Percentiles rank a stretch among this genome's conserved stretches.
phyloP scores from a whole-genome alignment of 257 asterid genomes.

The Datura wrightii region DNA sequence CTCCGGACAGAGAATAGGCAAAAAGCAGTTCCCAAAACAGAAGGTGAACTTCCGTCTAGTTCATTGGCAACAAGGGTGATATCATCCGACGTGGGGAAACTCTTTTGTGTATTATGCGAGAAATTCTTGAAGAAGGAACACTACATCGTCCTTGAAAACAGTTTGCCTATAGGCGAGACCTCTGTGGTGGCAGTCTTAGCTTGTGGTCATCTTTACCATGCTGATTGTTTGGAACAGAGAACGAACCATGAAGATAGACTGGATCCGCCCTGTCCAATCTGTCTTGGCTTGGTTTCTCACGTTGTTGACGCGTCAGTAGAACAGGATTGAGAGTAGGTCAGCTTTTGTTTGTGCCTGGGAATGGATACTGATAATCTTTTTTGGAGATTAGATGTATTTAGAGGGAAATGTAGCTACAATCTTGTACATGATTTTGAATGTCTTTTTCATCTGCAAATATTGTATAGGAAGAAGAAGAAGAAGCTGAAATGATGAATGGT shows the following conservation, averaged over 20 bases:
- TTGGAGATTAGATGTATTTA: background rate
- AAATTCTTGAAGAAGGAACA: constrained; percentile 68
- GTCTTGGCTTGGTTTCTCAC: constrained; percentile 28
- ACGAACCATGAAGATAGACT: constrained; percentile 56
- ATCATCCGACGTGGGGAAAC: constrained; percentile 50
- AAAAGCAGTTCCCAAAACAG: background rate
- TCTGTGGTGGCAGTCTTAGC: constrained; percentile 84
- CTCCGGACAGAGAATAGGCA: constrained; percentile 5
- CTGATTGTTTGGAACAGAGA: constrained; percentile 80
- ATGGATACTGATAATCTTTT: background rate
- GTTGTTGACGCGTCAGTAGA: constrained; percentile 1
- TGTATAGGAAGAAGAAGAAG: background rate
- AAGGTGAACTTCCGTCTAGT: background rate
- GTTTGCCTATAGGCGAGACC: constrained; percentile 57
- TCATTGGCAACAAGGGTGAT: constrained; percentile 33
- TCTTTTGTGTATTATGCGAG: constrained; percentile 73
- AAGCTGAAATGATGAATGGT: background rate
- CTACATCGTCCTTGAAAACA: constrained; percentile 41
- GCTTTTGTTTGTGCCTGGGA: constrained; percentile 11
- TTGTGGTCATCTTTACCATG: constrained; percentile 88
- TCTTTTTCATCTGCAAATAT: background rate
- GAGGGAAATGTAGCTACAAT: background rate
- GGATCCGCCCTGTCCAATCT: constrained; percentile 21
- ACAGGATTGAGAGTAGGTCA: constrained; percentile 9
- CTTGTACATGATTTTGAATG: background rate